Base-by-base conservation (phyloP, 352 stramenopile genomes). In the Globisporangium nodosum region DNA sequence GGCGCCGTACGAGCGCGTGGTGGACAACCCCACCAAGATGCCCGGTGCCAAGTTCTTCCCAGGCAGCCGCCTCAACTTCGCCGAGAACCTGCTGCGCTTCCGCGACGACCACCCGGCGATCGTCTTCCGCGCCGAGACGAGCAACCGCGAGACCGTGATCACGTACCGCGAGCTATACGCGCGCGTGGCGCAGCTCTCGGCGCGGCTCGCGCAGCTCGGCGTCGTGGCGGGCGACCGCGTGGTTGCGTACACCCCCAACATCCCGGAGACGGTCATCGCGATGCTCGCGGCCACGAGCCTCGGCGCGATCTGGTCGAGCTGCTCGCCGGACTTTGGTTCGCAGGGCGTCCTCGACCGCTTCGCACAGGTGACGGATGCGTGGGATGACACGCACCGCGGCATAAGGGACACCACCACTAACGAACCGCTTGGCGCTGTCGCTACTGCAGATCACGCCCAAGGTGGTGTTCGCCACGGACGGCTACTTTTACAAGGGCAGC, bases 241-340 rank as follows among this genome's bases (percentile, higher is more conserved):
- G 33, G 81, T 82, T 11, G 81, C 73, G 33, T 90, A 85, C 60
- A 87, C 79, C 33, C 78, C 81, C 16, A 88, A 87, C 55, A 75
- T 85, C 18, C 78, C 81, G 1, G 81, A 91, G n/a, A 69, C 76
- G 40, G 83, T 88, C 61, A 53, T 91, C 27, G 81, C 70, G 3
- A 91, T 91, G 81, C 71, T 91, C 20, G 81, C 81, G 6, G 71
- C 81, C 12, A 89, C 81, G 43, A 90, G 72, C 52, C 61, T 91
- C 35, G 81, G 78, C 6, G 81, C 77, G 11, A 72, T 88, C 24
- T 91, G 74, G 75, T 91, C 81, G 35, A 90, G 77, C 54, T 96
- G 86, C 68, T 96, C 86, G 20, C 84, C 86, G 8, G 86, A 96
- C 61, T 96, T 96, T 60, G 86, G 86, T n/a, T 73, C 85, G 5